These are phyloP conservation scores for Alloteropsis semialata DNA, from an alignment of 176 grass and related monocot genomes.

Conservation along the genomic window DNA sequence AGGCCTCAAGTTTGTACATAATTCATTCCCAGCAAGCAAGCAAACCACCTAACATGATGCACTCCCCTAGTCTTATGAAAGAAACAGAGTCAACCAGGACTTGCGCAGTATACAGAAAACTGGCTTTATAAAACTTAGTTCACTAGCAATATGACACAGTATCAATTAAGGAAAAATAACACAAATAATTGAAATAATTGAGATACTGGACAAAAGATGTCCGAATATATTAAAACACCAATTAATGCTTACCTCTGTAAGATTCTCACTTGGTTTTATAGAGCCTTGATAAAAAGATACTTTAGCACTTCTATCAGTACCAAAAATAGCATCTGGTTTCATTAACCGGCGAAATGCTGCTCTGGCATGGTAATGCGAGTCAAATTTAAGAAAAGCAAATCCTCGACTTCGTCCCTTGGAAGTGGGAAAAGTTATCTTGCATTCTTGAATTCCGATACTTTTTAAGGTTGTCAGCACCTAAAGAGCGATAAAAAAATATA, in stretches of 20 bases:
- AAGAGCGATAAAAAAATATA: constrained; percentile 15
- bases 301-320: constrained; percentile 50
- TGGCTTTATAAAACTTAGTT: not conserved
- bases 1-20: not conserved
- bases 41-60: not conserved
- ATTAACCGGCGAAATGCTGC: constrained; percentile 54
- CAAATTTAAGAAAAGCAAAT: constrained; percentile 67
- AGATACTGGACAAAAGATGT: not conserved
- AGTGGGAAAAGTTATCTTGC: constrained; percentile 50
- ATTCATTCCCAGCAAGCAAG: constrained; percentile 10
- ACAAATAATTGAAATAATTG: constrained; percentile 7
- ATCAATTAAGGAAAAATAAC: not conserved
- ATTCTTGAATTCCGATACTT: constrained; percentile 53
- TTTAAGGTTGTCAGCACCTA: constrained; percentile 62
- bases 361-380: constrained; percentile 47
- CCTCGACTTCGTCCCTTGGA: constrained; percentile 50
- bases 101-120: not conserved
- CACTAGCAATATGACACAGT: not conserved
- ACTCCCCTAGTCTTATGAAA: not conserved
- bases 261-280: constrained; percentile 39
- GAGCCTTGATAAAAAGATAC: constrained; percentile 60
- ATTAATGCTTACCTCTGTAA: constrained; percentile 49
- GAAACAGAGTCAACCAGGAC: not conserved
- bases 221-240: not conserved
- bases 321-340: constrained; percentile 57